These are phyloP conservation scores for Coemansia sp. DNA, from an alignment of 192 early-diverging fungal genomes.

Conservation along the genomic window DNA sequence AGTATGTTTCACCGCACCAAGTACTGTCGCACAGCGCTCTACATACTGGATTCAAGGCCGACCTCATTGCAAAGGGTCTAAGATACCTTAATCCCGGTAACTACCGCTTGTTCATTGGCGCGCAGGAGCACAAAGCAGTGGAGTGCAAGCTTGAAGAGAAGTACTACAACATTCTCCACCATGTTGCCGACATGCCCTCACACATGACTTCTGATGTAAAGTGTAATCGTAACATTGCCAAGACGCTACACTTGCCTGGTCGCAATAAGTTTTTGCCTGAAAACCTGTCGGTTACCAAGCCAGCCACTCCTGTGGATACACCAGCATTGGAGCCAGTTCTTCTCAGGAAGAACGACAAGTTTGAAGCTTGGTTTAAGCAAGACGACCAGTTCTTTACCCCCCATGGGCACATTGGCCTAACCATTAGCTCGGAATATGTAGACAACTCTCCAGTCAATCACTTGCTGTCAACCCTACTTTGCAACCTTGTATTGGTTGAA, in stretches of 20 bases:
- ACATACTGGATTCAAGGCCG: slow-evolving; percentile 62
- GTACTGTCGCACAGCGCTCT: slow-evolving; percentile 66
- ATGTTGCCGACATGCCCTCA: slow-evolving; percentile 31
- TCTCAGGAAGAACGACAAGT: slow-evolving; percentile 10
- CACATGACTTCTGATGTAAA: not conserved
- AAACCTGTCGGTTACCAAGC: slow-evolving; percentile 17
- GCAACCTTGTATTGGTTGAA: slow-evolving; percentile 14
- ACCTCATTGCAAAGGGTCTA: slow-evolving; percentile 63
- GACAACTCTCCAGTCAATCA: not conserved
- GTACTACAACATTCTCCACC: slow-evolving; percentile 82
- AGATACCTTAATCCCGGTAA: slow-evolving; percentile 60
- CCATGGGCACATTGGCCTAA: slow-evolving; percentile 70
- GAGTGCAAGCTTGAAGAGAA: slow-evolving; percentile 57
- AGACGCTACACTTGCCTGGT: slow-evolving; percentile 2
- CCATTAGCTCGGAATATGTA: slow-evolving; percentile 21
- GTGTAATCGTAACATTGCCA: not conserved
- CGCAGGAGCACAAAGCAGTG: slow-evolving; percentile 30
- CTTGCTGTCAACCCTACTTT: not conserved
- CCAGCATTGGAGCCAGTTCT: slow-evolving; percentile 16
- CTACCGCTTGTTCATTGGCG: slow-evolving; percentile 55
- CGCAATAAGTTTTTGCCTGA: slow-evolving; percentile 28
- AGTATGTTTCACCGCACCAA: slow-evolving; percentile 61
- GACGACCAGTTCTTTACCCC: slow-evolving; percentile 90
- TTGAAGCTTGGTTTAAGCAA: slow-evolving; percentile 87
- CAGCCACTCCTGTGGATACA: not conserved